Evolutionary conservation across 192 early-diverging fungal species (phyloP), one percentile per base, ranked within the genome.

Genomic region (Backusella luteola): DNA sequence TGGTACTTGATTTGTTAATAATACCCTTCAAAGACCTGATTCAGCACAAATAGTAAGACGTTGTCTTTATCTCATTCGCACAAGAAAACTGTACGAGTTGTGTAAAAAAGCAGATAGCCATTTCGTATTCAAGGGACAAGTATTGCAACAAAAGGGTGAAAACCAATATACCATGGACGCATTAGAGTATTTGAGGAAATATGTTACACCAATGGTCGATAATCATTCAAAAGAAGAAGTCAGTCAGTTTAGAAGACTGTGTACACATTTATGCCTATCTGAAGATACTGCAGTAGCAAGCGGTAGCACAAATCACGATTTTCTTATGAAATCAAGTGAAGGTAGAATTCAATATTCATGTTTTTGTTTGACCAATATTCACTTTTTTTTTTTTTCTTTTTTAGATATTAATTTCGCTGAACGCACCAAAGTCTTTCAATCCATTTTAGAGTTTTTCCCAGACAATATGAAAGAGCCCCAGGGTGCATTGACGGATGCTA

Each of bases 401-500:
- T 29, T 79, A 72, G 53, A 74, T 67, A 17, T 71, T 34, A 49
- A 75, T n/a, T 84, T 80, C 53, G 66, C 83, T n/a, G 72, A 84
- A 1, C 85, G 95, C 3, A 90, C 85, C 0, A 77, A 89, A 38
- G 71, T 96, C 26, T 96, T 88, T 74, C 90, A 95, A 66, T 82
- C 75, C 14, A 77, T 96, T 41, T 79, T 95, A 15, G 86, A 86
- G 15, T 96, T 85, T 71, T 93, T 96, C 76, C 93, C 95, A 0
- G 86, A 92, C 9, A 82, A 85, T 67, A 91, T 93, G 87, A 88
- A 92, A 72, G 90, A 96, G 81, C 95, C 95, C n/a, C 85, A 88
- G 23, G 89, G 84, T 6, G 90, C 89, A 29, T 78, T 96, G 42
- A 86, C 92, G 1, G 94, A 96, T 81, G 77, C 92, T 73, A 85